These are phyloP conservation scores for Schizosaccharomyces lindneri DNA, from an alignment of 805 yeast genomes.

Conservation along the genomic window DNA sequence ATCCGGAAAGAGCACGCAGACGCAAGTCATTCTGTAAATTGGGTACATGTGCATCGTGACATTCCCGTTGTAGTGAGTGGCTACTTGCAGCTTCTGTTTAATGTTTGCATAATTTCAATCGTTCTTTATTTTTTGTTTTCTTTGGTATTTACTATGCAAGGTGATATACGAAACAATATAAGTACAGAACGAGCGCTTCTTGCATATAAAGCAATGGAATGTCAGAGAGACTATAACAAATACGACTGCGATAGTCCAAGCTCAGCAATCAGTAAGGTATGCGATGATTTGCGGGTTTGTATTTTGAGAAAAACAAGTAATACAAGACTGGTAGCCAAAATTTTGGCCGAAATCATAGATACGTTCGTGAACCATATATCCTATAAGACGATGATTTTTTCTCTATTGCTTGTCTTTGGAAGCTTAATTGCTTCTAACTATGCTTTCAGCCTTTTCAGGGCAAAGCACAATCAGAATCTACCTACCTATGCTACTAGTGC, in stretches of 20 bases:
- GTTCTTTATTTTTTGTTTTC: conserved; percentile 27
- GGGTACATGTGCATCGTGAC: conserved; percentile 6
- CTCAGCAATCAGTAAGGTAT: conserved; percentile 41
- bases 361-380: conserved; percentile 49
- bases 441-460: not conserved
- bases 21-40: not conserved
- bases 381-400: conserved; percentile 29
- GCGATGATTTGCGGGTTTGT: conserved; percentile 58
- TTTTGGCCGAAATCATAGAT: conserved; percentile 59
- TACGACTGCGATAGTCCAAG: conserved; percentile 43
- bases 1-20: not conserved
- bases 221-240: conserved; percentile 41
- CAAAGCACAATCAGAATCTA: not conserved
- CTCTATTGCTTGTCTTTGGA: conserved; percentile 1
- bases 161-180: conserved; percentile 50
- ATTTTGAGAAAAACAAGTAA: conserved; percentile 52
- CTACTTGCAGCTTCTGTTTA: conserved; percentile 40
- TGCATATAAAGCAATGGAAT: conserved; percentile 36
- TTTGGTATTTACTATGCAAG: conserved; percentile 29
- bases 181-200: conserved; percentile 36
- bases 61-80: conserved; percentile 31
- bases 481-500: not conserved
- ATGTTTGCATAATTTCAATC: conserved; percentile 25
- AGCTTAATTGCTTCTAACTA: not conserved
- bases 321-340: conserved; percentile 53